These are phyloP conservation scores for Candida taoyuanica DNA, from an alignment of 805 yeast species.

Conservation along the genomic window DNA sequence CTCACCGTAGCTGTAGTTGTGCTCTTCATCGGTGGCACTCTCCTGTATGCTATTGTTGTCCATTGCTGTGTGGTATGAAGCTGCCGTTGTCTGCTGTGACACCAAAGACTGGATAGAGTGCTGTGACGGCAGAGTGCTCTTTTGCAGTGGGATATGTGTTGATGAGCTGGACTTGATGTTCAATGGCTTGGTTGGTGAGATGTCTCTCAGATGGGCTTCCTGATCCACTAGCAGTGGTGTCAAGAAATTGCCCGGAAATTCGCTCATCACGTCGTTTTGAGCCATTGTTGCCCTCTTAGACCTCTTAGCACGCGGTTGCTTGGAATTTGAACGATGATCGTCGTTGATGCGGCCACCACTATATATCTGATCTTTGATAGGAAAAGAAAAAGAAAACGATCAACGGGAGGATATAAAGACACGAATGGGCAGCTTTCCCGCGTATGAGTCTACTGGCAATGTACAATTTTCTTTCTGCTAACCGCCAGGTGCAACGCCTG, in stretches of 20 bases:
- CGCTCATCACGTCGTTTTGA: slow-evolving; percentile 4
- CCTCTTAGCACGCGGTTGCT: not conserved
- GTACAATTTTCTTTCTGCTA: not conserved
- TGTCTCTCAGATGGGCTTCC: slow-evolving; percentile 7
- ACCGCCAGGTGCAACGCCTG: not conserved
- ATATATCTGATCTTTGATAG: no score
- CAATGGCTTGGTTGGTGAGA: slow-evolving; percentile 27
- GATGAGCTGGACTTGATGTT: slow-evolving; percentile 10
- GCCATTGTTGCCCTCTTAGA: slow-evolving; percentile 1
- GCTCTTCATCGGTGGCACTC: not conserved
- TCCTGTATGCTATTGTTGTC: slow-evolving; percentile 5
- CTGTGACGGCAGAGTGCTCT: slow-evolving; percentile 1
- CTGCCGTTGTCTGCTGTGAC: slow-evolving; percentile 14
- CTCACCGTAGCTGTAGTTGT: not conserved
- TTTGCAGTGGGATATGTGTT: not conserved
- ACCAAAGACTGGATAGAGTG: slow-evolving; percentile 12
- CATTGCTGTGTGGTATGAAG: slow-evolving; percentile 23
- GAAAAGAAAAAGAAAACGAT: no score
- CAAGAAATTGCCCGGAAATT: slow-evolving; percentile 7
- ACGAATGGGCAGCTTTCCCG: no score
- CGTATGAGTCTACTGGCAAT: no score
- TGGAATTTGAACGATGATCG: not conserved
- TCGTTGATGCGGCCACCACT: not conserved
- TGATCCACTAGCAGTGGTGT: slow-evolving; percentile 6
- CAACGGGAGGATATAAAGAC: no score